phyloP scores from a whole-genome alignment of 805 yeast genomes.

The Dipodascopsis uninucleata region DNA sequence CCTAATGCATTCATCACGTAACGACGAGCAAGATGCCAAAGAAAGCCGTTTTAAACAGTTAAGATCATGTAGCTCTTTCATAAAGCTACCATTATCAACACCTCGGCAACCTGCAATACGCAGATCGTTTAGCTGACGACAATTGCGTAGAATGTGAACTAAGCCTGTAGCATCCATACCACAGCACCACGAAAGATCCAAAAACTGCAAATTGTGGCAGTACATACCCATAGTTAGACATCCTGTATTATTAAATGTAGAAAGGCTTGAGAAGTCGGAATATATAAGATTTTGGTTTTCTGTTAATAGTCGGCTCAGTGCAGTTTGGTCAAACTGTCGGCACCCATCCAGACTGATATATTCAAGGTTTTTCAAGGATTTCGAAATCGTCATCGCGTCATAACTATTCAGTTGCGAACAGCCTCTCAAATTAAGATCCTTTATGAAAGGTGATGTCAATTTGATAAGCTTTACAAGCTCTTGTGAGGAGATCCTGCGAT shows the following conservation, averaged over 20 bases:
- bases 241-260: slow-evolving; percentile 16
- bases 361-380: slow-evolving; percentile 7
- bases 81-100: slow-evolving; percentile 7
- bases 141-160: slow-evolving; percentile 9
- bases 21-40: slow-evolving; percentile 8
- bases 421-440: slow-evolving; percentile 19
- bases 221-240: slow-evolving; percentile 12
- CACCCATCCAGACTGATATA: slow-evolving; percentile 17
- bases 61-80: slow-evolving; percentile 7
- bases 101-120: slow-evolving; percentile 8
- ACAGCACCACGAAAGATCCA: slow-evolving; percentile 19
- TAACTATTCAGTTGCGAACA: slow-evolving; percentile 6
- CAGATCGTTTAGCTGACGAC: slow-evolving; percentile 7
- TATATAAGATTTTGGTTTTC: slow-evolving; percentile 6
- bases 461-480: slow-evolving; percentile 8
- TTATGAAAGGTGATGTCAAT: slow-evolving; percentile 11
- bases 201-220: slow-evolving; percentile 13
- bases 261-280: slow-evolving; percentile 6
- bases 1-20: slow-evolving; percentile 12
- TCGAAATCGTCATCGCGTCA: slow-evolving; percentile 9
- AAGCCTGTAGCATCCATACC: slow-evolving; percentile 13
- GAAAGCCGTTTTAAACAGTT: slow-evolving; percentile 7
- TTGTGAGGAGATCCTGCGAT: slow-evolving; percentile 6
- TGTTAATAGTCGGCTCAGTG: slow-evolving; percentile 18
- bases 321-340: slow-evolving; percentile 17